Conservation (phyloP, 495 filamentous ascomycete species). For the Niebla homalea region DNA sequence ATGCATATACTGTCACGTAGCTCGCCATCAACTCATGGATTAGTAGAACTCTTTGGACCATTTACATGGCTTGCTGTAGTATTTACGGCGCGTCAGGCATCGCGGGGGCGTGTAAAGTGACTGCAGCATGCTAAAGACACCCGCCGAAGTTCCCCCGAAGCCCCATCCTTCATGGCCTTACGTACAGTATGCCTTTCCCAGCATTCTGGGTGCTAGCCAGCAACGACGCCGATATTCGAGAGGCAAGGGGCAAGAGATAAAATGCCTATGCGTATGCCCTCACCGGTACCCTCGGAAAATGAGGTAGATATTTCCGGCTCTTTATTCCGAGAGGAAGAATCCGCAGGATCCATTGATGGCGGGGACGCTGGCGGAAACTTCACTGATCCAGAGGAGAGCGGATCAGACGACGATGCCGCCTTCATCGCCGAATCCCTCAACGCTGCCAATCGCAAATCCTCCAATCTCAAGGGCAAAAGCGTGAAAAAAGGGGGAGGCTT, state of each 20-base stretch:
- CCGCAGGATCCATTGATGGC: slow-evolving; percentile 29
- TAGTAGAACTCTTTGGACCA: too few species aligned
- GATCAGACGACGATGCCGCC: slow-evolving; percentile 61
- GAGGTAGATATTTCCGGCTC: slow-evolving; percentile 80
- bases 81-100: background rate
- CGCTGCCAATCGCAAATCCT: slow-evolving; percentile 69
- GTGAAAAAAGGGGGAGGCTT: slow-evolving; percentile 94
- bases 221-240: background rate
- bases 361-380: slow-evolving; percentile 21
- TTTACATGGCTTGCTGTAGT: too few species aligned
- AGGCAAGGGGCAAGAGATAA: too few species aligned
- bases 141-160: background rate
- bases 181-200: background rate
- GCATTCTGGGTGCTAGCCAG: too few species aligned
- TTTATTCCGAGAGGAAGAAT: slow-evolving; percentile 51
- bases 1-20: too few species aligned
- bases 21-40: too few species aligned
- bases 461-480: slow-evolving; percentile 68
- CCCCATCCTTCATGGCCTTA: background rate
- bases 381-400: slow-evolving; percentile 36
- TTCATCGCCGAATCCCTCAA: slow-evolving; percentile 81
- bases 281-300: slow-evolving; percentile 74
- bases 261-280: slow-evolving; percentile 53
- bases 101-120: slow-evolving; percentile 9
- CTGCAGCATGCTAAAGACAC: background rate